Evolutionary conservation across 78 protist genomes (phyloP), one percentile per base, ranked within the genome.

Genomic region (Dictyostelium firmibasis): DNA sequence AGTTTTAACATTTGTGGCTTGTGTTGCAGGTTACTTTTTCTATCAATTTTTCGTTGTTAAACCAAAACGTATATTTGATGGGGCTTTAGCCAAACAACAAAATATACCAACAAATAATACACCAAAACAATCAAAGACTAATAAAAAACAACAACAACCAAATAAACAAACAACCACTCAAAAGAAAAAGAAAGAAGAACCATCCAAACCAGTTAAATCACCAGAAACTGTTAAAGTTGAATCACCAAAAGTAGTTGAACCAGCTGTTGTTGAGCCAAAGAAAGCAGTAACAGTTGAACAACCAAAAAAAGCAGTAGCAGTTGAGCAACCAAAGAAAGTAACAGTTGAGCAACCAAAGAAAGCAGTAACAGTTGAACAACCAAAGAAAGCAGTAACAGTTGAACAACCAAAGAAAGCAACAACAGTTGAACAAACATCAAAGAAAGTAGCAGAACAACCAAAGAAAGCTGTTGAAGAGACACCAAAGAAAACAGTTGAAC

Each of bases 401-500:
- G n/a, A n/a, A n/a, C n/a, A 70, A 43, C 70, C 74, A 64, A 2
- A 25, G 1, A 2, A 2, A 43, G 47, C n/a, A 25, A 64, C 25
- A 64, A 11, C 62, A 57, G 3, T 76, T 43, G 69, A 74, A 14
- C 70, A 53, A 33, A 2, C 50, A 62, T 9, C 64, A 36, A 83
- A 35, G 41, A 64, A 38, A 38, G 79, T 50, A 62, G 62, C 62
- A 62, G 8, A 0, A 25, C n/a, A 20, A 27, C 50, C 64, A 62
- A 31, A 83, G 67, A 27, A n/a, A 35, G 27, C 8, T 25, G 64
- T 25, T 11, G 87, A 36, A 35, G 86, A 82, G 18, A 29, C 50
- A 33, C 86, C 86, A 82, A 83, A 83, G 78, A 64, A 83, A 47
- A 23, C 23, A 35, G 86, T 0, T 27, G 50, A 74, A 75, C 81